Evolutionary conservation across 176 grass and related monocot species (phyloP).

Genomic region (Areca catechu): DNA sequence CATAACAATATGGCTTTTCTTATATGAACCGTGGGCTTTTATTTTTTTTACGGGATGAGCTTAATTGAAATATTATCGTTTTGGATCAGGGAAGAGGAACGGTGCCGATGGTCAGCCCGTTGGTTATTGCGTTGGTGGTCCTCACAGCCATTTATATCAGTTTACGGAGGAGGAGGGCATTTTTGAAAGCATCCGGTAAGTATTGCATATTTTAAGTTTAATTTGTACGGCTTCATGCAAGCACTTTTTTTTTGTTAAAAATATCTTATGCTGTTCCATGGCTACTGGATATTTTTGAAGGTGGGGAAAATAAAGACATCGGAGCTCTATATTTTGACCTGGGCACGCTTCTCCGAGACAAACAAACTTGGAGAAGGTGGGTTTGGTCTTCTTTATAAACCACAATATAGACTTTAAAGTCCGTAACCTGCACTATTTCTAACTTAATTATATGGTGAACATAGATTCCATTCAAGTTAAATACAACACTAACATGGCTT

Average conservation of each 20-base stretch:
- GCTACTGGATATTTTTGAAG: background rate
- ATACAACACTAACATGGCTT: no score
- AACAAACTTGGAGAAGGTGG: constrained; percentile 54
- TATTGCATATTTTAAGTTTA: no score
- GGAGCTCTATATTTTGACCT: constrained; percentile 32
- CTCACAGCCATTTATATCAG: constrained; percentile 12
- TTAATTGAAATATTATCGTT: no score
- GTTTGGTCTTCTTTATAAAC: constrained; percentile 59
- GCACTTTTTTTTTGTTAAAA: background rate
- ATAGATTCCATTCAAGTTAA: no score
- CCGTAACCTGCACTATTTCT: no score
- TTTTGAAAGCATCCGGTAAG: background rate
- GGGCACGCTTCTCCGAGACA: constrained; percentile 34
- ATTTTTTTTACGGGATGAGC: no score
- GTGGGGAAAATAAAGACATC: constrained; percentile 11
- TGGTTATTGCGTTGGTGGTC: constrained; percentile 14
- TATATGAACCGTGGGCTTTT: no score
- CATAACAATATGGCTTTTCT: no score
- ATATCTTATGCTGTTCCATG: no score
- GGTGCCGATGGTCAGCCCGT: background rate
- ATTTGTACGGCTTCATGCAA: no score
- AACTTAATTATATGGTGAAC: no score
- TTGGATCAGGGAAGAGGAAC: background rate
- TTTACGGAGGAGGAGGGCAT: constrained; percentile 6
- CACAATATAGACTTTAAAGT: background rate